Evolutionary conservation across 805 yeast species (phyloP).

Genomic region (Lipomyces yamanashiensis): DNA sequence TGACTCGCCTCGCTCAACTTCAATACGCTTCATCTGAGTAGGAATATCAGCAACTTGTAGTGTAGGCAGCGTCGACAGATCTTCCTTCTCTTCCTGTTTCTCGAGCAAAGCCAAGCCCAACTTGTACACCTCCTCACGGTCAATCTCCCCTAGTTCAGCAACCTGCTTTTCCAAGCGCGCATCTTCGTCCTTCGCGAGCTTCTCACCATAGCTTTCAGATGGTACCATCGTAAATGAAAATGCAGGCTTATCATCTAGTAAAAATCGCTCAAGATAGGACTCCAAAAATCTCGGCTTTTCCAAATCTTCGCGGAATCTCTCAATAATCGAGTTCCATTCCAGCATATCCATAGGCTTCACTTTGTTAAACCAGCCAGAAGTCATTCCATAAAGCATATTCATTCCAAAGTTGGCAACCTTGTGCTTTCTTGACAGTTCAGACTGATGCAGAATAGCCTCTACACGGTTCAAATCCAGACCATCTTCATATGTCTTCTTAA

Average conservation of each 20-base stretch:
- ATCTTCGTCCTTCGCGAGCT: slow-evolving; percentile 61
- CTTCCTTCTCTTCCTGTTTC: slow-evolving; percentile 71
- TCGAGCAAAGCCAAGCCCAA: slow-evolving; percentile 65
- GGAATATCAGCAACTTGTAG: slow-evolving; percentile 75
- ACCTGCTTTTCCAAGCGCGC: slow-evolving; percentile 54
- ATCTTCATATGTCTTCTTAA: slow-evolving; percentile 50
- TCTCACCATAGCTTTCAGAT: slow-evolving; percentile 56
- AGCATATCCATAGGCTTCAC: slow-evolving; percentile 74
- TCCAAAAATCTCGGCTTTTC: slow-evolving; percentile 63
- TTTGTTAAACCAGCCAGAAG: slow-evolving; percentile 85
- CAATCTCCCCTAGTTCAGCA: slow-evolving; percentile 55
- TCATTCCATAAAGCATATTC: slow-evolving; percentile 68
- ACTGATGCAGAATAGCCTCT: slow-evolving; percentile 86
- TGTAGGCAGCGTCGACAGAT: slow-evolving; percentile 79
- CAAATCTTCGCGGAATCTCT: slow-evolving; percentile 66
- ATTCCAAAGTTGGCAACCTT: slow-evolving; percentile 91
- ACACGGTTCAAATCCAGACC: slow-evolving; percentile 64
- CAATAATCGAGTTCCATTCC: slow-evolving; percentile 65
- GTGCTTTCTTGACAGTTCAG: slow-evolving; percentile 81
- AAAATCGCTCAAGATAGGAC: slow-evolving; percentile 58
- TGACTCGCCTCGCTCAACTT: slow-evolving; percentile 22
- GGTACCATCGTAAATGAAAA: slow-evolving; percentile 83
- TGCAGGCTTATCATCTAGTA: slow-evolving; percentile 57
- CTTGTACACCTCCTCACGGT: slow-evolving; percentile 59
- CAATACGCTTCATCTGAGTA: slow-evolving; percentile 52